Conservation (phyloP, 2,329 filamentous ascomycete genomes). For the Talaromyces funiculosus region DNA sequence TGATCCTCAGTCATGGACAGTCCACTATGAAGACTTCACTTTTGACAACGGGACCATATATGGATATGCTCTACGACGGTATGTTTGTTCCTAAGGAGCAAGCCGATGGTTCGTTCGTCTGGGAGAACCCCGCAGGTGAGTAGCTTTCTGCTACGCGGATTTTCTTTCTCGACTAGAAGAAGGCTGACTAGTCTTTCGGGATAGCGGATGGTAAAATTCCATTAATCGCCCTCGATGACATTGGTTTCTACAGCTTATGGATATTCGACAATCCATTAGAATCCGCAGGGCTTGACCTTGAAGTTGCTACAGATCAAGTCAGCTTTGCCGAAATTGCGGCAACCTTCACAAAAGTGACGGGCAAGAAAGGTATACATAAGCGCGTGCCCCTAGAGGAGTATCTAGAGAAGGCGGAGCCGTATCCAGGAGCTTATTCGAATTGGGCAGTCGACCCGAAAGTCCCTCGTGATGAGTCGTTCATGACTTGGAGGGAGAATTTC, state of each 20-base stretch:
- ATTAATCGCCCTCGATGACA: slow-evolving; percentile 18
- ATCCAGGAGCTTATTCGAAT: slow-evolving; percentile 9
- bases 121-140: slow-evolving; percentile 13
- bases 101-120: slow-evolving; percentile 17
- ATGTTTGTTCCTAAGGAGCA: slow-evolving; percentile 17
- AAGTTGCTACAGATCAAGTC: slow-evolving; percentile 17
- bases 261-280: slow-evolving; percentile 16
- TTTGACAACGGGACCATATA: slow-evolving; percentile 44
- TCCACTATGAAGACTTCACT: slow-evolving; percentile 20
- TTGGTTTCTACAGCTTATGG: slow-evolving; percentile 18
- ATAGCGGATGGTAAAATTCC: slow-evolving; percentile 14
- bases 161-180: background rate
- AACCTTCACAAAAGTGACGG: slow-evolving; percentile 8
- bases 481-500: slow-evolving; percentile 12
- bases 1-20: slow-evolving; percentile 11
- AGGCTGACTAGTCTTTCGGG: background rate
- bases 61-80: slow-evolving; percentile 35
- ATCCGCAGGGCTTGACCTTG: slow-evolving; percentile 16
- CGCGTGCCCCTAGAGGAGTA: slow-evolving; percentile 6
- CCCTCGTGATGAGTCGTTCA: slow-evolving; percentile 12
- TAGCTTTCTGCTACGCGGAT: background rate
- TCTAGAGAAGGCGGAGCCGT: slow-evolving; percentile 9
- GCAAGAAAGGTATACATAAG: slow-evolving; percentile 8
- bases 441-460: background rate
- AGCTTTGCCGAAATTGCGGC: slow-evolving; percentile 8